Percentiles rank a stretch among this genome's conserved stretches.
These are phyloP conservation scores for Pichia inconspicua DNA, from an alignment of 1,139 yeast species.

Conservation along the genomic window DNA sequence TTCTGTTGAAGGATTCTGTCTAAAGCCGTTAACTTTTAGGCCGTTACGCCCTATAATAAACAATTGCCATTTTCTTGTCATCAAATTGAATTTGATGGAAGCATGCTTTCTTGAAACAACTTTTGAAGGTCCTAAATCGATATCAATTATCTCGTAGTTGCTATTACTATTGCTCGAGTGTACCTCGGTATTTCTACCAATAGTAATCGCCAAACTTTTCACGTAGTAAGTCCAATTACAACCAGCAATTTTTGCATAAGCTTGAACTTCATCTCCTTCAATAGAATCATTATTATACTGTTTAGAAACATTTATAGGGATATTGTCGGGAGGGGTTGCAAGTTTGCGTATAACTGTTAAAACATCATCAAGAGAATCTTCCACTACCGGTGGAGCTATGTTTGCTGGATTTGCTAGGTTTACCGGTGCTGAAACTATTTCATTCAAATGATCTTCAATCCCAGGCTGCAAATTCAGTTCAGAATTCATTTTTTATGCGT, in stretches of 20 bases:
- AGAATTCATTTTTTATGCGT: not conserved
- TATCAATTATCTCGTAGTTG: constrained; percentile 46
- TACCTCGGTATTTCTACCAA: constrained; percentile 77
- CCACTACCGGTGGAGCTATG: constrained; percentile 18
- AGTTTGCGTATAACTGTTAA: constrained; percentile 46
- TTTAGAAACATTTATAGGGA: constrained; percentile 39
- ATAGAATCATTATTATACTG: constrained; percentile 59
- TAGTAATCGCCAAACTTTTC: constrained; percentile 64
- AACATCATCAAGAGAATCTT: constrained; percentile 45
- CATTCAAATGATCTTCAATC: not conserved
- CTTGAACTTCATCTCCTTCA: constrained; percentile 80
- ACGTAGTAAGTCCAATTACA: constrained; percentile 90
- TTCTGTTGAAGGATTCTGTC: constrained; percentile 39
- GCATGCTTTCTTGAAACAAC: constrained; percentile 93
- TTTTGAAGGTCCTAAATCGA: constrained; percentile 93
- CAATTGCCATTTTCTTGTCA: constrained; percentile 77
- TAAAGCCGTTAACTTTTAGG: constrained; percentile 72
- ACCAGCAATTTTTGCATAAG: constrained; percentile 95
- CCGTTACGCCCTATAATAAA: constrained; percentile 85
- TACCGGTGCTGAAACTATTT: not conserved
- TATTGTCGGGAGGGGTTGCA: constrained; percentile 37
- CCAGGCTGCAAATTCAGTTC: not conserved
- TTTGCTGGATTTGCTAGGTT: not conserved
- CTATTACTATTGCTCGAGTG: constrained; percentile 10
- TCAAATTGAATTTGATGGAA: constrained; percentile 65